Base-by-base conservation (phyloP, 176 grass and related monocot species). In the Ensete glaucum region DNA sequence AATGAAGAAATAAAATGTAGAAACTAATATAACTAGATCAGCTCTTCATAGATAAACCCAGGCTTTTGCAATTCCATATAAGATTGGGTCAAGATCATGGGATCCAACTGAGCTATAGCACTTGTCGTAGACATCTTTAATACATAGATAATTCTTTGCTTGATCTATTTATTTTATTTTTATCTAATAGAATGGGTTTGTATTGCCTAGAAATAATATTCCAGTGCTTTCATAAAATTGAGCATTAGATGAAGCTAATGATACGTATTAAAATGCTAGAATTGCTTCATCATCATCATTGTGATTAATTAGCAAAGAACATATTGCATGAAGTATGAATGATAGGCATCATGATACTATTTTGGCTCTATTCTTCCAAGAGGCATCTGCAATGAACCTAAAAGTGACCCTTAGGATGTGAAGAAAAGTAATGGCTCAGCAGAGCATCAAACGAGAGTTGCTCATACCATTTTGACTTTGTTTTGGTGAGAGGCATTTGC, bases 401-500 rank as follows among this genome's bases (percentile, higher is more conserved):
- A 19, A 60, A 60, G 63, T 65, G 11, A 26, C 11, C 22, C 9
- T 14, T 27, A 65, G 22, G 23, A 65, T 26, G 63, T 14, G 52
- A 51, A 71, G 8, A 43, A 20, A 23, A 50, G 43, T 50, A 50
- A 20, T 19, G 15, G 50, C 19, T 71, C 68, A 71, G 17, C 17
- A 51, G 22, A n/a, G 16, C 11, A 10, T 13, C 3, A 16, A 52
- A 20, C 4, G 1, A 16, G 27, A 15, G 65, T 54, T 21, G 48
- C 1, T 52, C 83, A 85, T 82, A 91, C 76, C 80, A 78, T 78
- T 81, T 94, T 63, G 82, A 81, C 55, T 84, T 72, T 81, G 73
- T 87, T 85, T 86, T 94, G 83, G 72, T 63, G 80, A 89, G 60
- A 82, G 90, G 60, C 57, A 85, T 56, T 63, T 87, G 88, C 60